Percentiles rank a stretch among this genome's conserved stretches.
These are phyloP conservation scores for Cystofilobasidium macerans DNA, from an alignment of 768 basidiomycete species.

Conservation along the genomic window DNA sequence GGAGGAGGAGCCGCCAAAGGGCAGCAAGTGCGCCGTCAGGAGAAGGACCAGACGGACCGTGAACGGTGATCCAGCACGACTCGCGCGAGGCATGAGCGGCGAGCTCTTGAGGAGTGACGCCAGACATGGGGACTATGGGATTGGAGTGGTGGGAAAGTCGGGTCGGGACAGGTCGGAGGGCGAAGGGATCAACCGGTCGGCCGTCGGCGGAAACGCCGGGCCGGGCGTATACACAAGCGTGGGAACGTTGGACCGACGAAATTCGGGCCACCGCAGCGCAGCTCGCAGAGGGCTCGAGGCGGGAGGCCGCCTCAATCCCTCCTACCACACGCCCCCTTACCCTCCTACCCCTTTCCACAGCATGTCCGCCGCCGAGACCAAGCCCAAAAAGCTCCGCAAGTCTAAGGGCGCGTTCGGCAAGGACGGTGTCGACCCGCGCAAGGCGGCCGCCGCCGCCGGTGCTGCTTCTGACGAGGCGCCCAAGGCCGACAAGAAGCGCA, in stretches of 20 bases:
- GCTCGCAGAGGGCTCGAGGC: too few species aligned
- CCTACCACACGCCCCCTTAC: not conserved
- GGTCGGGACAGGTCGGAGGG: not conserved
- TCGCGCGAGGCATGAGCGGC: constrained; percentile 11
- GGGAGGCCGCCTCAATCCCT: too few species aligned
- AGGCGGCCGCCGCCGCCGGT: constrained; percentile 13
- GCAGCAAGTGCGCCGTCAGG: not conserved
- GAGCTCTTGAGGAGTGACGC: constrained; percentile 15
- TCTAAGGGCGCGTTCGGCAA: constrained; percentile 25
- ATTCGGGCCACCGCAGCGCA: too few species aligned
- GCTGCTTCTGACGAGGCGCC: constrained; percentile 6
- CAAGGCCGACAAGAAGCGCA: constrained; percentile 33
- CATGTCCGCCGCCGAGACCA: constrained; percentile 16
- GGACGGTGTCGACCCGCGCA: constrained; percentile 16
- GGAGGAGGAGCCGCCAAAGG: too few species aligned
- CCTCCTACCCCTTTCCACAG: not conserved
- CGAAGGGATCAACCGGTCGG: not conserved
- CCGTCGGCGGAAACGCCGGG: not conserved
- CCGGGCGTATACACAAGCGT: too few species aligned
- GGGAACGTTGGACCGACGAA: too few species aligned
- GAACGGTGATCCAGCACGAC: constrained; percentile 18
- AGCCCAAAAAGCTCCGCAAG: constrained; percentile 22
- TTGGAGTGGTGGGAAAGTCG: not conserved
- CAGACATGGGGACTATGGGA: not conserved
- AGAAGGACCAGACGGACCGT: constrained; percentile 2